These are phyloP conservation scores for Spinellus fusiger DNA, from an alignment of 192 early-diverging fungal species.

Conservation along the genomic window DNA sequence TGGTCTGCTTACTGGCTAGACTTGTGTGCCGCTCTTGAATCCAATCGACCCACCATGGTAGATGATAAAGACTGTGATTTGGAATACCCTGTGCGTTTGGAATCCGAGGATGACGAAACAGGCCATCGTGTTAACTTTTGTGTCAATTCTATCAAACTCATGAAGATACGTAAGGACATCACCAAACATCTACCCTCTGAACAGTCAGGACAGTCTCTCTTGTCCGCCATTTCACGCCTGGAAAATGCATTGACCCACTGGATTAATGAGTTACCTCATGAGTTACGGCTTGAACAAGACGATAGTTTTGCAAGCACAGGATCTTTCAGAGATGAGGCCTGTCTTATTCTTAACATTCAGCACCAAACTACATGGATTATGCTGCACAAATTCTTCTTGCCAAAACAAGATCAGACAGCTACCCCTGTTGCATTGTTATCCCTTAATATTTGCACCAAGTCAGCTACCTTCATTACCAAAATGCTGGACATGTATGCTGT, in stretches of 20 bases:
- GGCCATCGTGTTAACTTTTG: constrained; percentile 30
- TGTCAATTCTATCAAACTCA: constrained; percentile 37
- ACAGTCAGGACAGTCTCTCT: constrained; percentile 35
- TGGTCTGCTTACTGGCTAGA: constrained; percentile 41
- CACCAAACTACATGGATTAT: constrained; percentile 40
- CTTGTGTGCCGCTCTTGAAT: constrained; percentile 36
- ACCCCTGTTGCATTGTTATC: constrained; percentile 35
- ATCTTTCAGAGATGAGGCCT: constrained; percentile 31
- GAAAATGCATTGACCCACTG: constrained; percentile 34
- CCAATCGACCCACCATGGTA: constrained; percentile 38
- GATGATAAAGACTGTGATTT: constrained; percentile 39
- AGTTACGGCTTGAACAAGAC: constrained; percentile 30
- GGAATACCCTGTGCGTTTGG: constrained; percentile 29
- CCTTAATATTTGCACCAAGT: constrained; percentile 38
- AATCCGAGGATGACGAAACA: constrained; percentile 32
- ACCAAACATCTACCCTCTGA: constrained; percentile 38
- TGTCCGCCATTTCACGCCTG: constrained; percentile 37
- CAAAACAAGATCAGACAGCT: constrained; percentile 36
- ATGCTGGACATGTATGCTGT: constrained; percentile 31
- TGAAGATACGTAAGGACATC: constrained; percentile 38
- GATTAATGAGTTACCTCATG: constrained; percentile 24
- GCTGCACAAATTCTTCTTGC: constrained; percentile 39
- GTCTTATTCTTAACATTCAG: constrained; percentile 32
- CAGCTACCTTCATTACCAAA: constrained; percentile 32
- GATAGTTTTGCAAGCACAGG: constrained; percentile 16